Evolutionary conservation across 1,284 basidiomycete species (phyloP), one percentile per base, ranked within the genome.

Genomic region (Cryptococcus maquisensis): DNA sequence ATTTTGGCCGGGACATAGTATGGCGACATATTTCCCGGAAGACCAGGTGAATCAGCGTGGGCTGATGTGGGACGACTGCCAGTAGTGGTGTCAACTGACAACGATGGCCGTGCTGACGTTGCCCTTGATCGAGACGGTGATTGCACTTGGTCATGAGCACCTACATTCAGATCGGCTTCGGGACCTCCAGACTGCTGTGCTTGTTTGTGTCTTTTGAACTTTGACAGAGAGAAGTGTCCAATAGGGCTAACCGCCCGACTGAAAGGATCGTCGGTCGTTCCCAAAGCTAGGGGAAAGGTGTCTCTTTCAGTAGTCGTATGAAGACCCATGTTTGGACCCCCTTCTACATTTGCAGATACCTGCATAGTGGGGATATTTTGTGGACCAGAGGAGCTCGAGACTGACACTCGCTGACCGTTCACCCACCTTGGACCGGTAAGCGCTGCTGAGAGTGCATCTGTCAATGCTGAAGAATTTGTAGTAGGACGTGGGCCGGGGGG

Each of bases 171-270:
- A 26, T 20, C 9, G 16, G 42, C 38, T 10, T 46, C 38, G 10
- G 23, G 40, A 20, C 13, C 35, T 28, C 37, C 10, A 12, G 12
- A 13, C 26, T 24, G 26, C 21, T 24, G 26, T 37, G 12, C 47
- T 24, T 21, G 41, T 44, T 16, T 49, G 32, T 23, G 26, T 37
- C 21, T 18, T 42, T 20, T 21, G 24, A 10, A 21, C 10, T 16
- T 42, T 16, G 20, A 3, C 41, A 15, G 18, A 49, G 54, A 37
- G 26, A 49, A 23, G 32, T 44, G 47, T 16, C 47, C 44, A 13
- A 70, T 68, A 6, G 68, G 68, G 35, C 57, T 61, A 21, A 70
- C 68, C 6, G 68, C 65, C 26, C 68, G 43, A n/a, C 55, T 59
- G 55, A 70, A 70, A 1, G 68, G 68, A 54, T 70, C 67, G 2